Evolutionary conservation across 108 stramenopile genomes (phyloP), one percentile per base, ranked within the genome.

Genomic region (Pinguiococcus pyrenoidosus): DNA sequence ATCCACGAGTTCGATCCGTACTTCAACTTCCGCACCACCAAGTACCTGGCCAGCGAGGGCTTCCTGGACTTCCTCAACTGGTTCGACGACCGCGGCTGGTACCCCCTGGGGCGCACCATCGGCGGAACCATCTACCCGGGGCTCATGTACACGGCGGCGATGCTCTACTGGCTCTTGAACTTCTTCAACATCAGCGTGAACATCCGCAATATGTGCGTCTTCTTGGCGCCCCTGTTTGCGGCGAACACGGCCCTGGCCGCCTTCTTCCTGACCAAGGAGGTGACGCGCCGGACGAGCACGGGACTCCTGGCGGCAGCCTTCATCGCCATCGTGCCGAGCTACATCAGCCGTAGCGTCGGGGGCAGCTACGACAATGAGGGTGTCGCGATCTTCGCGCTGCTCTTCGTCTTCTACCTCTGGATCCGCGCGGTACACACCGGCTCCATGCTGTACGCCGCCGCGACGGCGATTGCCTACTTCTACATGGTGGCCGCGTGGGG

Each of bases 121-220:
- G 96, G 96, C 14, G 84, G 89, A 13, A 98, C 96, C 16, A 94
- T 92, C 55, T 98, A 92, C 60, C 96, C 96, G 20, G 96, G 96
- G 0, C 82, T 98, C 74, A 89, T 91, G 74, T 65, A 91, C 46
- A 95, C 90, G 2, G 79, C 90, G 17, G 89, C 88, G n/a, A 72
- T 49, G 30, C 74, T 98, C 63, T 69, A 69, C 51, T 38, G 66
- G 53, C 35, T 49, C 6, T 52, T 75, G n/a, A 26, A 73, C 17
- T 36, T 32, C 24, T 18, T 72, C 4, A 54, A 71, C 55, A 43
- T 74, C 36, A 57, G 66, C 37, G 58, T 74, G 33, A 68, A 68
- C 44, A 64, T 74, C 48, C 43, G 67, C n/a, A 62, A 74, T 57
- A 41, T 72, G 68, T 72, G 57, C 48, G 65, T 66, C n/a, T 66